Evolutionary conservation across 441 rosid genomes (phyloP), one percentile per base, ranked within the genome.

Genomic region (Gossypium schwendimanii): DNA sequence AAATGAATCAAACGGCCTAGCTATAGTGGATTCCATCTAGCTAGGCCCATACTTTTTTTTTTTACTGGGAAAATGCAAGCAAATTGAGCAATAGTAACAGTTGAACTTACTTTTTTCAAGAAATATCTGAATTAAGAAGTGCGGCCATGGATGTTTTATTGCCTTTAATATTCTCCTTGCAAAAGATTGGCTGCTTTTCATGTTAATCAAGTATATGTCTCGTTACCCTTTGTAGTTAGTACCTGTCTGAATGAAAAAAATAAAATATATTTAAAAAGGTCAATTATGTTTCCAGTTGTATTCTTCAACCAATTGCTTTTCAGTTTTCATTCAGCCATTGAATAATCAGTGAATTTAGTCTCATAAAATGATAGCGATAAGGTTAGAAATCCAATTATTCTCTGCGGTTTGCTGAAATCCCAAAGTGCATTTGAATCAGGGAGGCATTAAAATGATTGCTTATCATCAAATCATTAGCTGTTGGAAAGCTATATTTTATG

Each of bases 101-200:
- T 44, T 10, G 50, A 63, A 63, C 24, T 63, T 63, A 17, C 26
- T n/a, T 63, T 63, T 62, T 63, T 36, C 26, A 63, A 63, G 67
- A 63, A 63, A 63, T 20, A 33, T 63, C 14, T 15, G 23, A 15
- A 36, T 63, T 63, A 0, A 17, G 39, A 62, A 36, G 23, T 36
- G 24, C 1, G 15, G 15, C 63, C 39, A 24, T 58, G 63, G 63
- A 24, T 58, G 8, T 24, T 59, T 59, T 59, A 26, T 10, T 14
- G 7, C 63, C 63, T 59, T 14, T 59, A 59, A 26, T 6, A 59
- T 59, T 63, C 53, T 20, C 17, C 28, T 20, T 11, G 31, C 17
- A 11, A 41, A 11, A 41, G 33, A 63, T 11, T 39, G 69, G 53
- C 31, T 20, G 31, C 17, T 41, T 63, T 63, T 41, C 31, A 63